Base-by-base conservation (phyloP, 306 rosid genomes). In the Benincasa hispida region DNA sequence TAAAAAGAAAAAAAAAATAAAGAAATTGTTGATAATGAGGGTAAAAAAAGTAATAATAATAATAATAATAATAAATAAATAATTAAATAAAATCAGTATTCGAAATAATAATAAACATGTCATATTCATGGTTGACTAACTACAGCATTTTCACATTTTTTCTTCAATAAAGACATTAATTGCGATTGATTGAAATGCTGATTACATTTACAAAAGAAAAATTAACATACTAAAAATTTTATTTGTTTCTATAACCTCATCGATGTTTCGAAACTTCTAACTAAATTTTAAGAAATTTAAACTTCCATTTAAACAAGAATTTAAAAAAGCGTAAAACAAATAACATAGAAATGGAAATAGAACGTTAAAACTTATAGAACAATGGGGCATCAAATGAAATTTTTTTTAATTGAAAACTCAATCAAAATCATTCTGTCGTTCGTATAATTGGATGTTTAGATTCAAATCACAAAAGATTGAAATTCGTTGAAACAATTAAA, bases 111-210 rank as follows among this genome's bases (percentile, higher is more conserved):
- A n/a, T 6, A 39, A 22, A 68, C 12, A 68, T 6, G 35, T 42
- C 56, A 70, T 17, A 45, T 24, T 70, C 75, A 45, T 42, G n/a
- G 75, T 70, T 45, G 75, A 45, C 41, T 47, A 70, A 56, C 75
- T 25, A 47, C 57, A 70, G 58, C 56, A 70, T 25, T 70, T n/a
- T 45, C 72, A 25, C 57, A 70, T 45, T 25, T 70, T 24, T 70
- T 28, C 14, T 47, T 70, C 75, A 70, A 18, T 22, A 70, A 70
- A 66, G 37, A 47, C 34, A 70, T 70, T 70, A 70, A 70, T 70
- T 47, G 57, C 17, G 58, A 61, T 61, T 47, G 75, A 70, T 70
- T 70, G 75, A 47, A 55, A 47, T 42, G 2, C 51, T 66, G 45
- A 37, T 66, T 41, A 19, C 19, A 66, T 10, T 66, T 37, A 7